Conservation (phyloP, 371 early-diverging fungal species). For the Mucor racemosus region DNA sequence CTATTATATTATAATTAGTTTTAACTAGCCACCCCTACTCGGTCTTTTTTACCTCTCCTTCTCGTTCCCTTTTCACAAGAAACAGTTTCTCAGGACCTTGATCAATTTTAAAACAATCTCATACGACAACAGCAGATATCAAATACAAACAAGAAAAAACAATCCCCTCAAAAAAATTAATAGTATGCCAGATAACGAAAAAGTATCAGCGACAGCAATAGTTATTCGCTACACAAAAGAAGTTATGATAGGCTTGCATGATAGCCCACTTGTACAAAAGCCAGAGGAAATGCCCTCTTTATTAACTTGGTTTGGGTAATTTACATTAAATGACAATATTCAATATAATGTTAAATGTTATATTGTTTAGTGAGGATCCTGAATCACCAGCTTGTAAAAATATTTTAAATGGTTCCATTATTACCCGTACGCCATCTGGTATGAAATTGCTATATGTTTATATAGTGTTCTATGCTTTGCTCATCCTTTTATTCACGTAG, state of each 20-base stretch:
- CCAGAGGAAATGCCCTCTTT: constrained; percentile 53
- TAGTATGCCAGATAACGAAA: constrained; percentile 6
- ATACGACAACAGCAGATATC: not conserved
- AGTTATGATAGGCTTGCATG: constrained; percentile 47
- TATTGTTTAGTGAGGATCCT: constrained; percentile 38
- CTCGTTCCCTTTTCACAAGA: not conserved
- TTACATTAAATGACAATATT: not conserved
- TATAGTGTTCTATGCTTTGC: not conserved
- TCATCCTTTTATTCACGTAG: constrained; percentile 12
- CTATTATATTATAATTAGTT: not conserved
- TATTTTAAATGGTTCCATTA: constrained; percentile 39
- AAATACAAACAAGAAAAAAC: constrained; percentile 7
- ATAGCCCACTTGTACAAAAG: constrained; percentile 57
- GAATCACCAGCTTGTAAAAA: constrained; percentile 41
- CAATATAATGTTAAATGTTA: not conserved
- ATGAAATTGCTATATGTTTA: not conserved
- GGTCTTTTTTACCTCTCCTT: constrained; percentile 6
- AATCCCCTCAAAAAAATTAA: not conserved
- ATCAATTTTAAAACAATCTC: not conserved
- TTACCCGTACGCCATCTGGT: constrained; percentile 34
- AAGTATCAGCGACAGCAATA: not conserved
- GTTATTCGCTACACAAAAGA: constrained; percentile 55
- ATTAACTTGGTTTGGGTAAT: constrained; percentile 57
- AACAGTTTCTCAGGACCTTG: not conserved
- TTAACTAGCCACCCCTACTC: constrained; percentile 5